Percentiles rank a stretch among this genome's conserved stretches.
phyloP scores from a whole-genome alignment of 2,329 filamentous ascomycete species.

The Celoporthe dispersa region DNA sequence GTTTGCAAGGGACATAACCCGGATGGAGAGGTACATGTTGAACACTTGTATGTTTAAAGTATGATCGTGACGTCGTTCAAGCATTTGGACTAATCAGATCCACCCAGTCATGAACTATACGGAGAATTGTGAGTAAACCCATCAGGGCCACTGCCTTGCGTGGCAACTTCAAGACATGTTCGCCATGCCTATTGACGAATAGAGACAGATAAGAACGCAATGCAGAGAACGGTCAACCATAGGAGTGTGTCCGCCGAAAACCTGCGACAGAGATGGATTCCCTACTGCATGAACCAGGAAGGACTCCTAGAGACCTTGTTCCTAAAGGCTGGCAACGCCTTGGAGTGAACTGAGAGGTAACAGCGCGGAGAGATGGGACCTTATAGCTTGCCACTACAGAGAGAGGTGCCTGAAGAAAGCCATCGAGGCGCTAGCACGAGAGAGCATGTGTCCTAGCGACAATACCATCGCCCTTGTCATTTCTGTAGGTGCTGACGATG shows the following conservation, averaged over 20 bases:
- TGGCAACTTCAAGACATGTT: not conserved
- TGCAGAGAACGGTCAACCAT: not conserved
- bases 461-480: constrained; percentile 13
- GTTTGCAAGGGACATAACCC: constrained; percentile 3
- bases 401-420: constrained; percentile 9
- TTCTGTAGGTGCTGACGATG: constrained; percentile 7
- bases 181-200: not conserved
- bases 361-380: constrained; percentile 1
- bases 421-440: constrained; percentile 7
- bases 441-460: not conserved
- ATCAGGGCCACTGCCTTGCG: too few species aligned
- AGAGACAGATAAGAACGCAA: not conserved
- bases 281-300: constrained; percentile 4
- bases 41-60: not conserved
- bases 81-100: not conserved
- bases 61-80: not conserved
- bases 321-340: constrained; percentile 7
- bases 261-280: not conserved
- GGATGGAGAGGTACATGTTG: constrained; percentile 6
- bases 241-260: not conserved
- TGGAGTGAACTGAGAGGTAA: not conserved
- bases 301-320: constrained; percentile 1
- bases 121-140: not conserved
- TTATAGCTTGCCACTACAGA: not conserved
- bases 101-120: not conserved